A percentile compares a stretch with the other conserved stretches of the same genome.
Conservation (phyloP, 148 eudicot genomes). For the Persicaria maculosa region DNA sequence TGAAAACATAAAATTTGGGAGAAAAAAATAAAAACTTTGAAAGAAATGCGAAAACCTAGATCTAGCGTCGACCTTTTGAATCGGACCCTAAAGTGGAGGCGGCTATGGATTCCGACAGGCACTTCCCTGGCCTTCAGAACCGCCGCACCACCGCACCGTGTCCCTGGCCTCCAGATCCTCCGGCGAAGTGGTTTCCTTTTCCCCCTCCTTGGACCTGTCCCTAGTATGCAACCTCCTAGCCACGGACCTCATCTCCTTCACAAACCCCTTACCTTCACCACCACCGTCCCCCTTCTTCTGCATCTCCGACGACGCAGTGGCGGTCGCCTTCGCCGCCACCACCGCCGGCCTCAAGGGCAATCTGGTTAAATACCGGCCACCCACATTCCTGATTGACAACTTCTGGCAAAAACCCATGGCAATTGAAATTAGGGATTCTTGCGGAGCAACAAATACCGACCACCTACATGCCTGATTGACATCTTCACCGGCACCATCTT, state of each 20-base stretch:
- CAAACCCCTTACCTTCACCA: conserved; percentile 70
- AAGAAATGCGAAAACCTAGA: no score
- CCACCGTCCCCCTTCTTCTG: conserved; percentile 41
- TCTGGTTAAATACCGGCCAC: conserved; percentile 9
- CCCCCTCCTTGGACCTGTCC: conserved; percentile 80
- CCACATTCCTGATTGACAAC: not conserved
- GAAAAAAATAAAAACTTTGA: no score
- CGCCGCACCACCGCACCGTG: no score
- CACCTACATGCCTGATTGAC: no score
- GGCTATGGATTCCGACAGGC: no score
- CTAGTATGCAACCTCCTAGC: conserved; percentile 85
- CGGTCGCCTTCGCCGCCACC: conserved; percentile 16
- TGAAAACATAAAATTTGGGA: no score
- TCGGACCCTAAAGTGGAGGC: no score
- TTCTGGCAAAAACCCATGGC: conserved; percentile 19
- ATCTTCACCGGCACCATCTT: no score
- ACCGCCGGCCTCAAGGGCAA: conserved; percentile 23
- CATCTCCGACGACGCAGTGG: conserved; percentile 26
- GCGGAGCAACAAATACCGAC: conserved; percentile 9
- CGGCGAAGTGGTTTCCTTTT: conserved; percentile 51
- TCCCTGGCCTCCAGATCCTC: no score
- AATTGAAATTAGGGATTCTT: conserved; percentile 18
- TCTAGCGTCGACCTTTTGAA: no score
- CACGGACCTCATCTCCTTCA: conserved; percentile 94
- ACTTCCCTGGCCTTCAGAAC: no score